Evolutionary conservation across 306 rosid genomes (phyloP).

Genomic region (Castanea mollissima): DNA sequence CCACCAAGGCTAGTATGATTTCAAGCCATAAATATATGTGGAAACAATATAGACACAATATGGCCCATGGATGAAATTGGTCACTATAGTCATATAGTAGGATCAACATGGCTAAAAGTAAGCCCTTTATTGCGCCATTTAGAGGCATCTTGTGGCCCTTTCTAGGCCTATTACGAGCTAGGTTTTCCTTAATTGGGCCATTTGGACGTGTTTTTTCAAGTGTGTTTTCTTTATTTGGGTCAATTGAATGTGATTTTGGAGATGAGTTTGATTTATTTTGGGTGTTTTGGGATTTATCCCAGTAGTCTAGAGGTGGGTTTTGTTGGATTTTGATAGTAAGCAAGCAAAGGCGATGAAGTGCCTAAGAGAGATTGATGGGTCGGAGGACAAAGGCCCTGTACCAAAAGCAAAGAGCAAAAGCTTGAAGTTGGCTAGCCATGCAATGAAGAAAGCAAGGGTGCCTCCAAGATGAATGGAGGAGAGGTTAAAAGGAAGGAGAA

Average conservation of each 20-base stretch:
- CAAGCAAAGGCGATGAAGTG: not conserved
- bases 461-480: conserved; percentile 30
- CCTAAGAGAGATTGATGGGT: not conserved
- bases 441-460: conserved; percentile 28
- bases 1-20: conserved; percentile 26
- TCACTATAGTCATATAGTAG: conserved; percentile 18
- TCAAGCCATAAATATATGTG: conserved; percentile 33
- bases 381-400: conserved; percentile 29
- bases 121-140: conserved; percentile 20
- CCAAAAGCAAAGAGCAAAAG: conserved; percentile 46
- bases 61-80: conserved; percentile 1
- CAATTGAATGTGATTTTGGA: conserved; percentile 2
- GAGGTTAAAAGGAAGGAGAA: conserved; percentile 32
- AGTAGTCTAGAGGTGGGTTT: not conserved
- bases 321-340: conserved; percentile 5
- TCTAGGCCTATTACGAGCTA: not conserved
- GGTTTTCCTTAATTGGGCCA: conserved; percentile 2
- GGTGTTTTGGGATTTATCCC: not conserved
- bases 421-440: conserved; percentile 49
- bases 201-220: not conserved
- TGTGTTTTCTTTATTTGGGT: conserved; percentile 1
- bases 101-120: conserved; percentile 14
- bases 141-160: not conserved
- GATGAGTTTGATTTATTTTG: not conserved
- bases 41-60: conserved; percentile 26